Conservation (phyloP, 768 basidiomycete species). For the Strobilomyces echinocephalus region DNA sequence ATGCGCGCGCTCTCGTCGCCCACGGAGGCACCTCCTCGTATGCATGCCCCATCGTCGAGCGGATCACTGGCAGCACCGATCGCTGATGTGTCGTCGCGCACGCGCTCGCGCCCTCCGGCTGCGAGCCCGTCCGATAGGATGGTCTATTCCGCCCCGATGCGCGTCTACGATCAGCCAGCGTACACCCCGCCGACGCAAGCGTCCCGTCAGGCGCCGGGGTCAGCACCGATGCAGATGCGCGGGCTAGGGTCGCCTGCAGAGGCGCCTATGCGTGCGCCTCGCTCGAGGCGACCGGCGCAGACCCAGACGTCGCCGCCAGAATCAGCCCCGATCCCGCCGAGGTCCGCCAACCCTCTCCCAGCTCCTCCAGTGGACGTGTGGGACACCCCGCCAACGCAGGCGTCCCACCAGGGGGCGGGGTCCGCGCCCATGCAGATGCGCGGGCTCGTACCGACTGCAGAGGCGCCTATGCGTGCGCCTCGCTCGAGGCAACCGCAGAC, state of each 20-base stretch:
- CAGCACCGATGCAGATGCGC: conserved; percentile 4
- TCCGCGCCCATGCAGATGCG: conserved; percentile 4
- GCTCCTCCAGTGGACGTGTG: conserved; percentile 58
- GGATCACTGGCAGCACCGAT: no score
- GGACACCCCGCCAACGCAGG: conserved; percentile 7
- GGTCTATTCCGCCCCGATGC: conserved; percentile 3
- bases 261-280: neutral
- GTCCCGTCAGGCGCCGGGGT: conserved; percentile 10
- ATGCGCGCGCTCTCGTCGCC: neutral
- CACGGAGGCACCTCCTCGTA: neutral
- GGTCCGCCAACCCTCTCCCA: conserved; percentile 54
- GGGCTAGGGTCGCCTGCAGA: neutral
- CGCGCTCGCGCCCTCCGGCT: neutral
- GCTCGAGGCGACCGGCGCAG: no score
- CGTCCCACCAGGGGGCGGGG: conserved; percentile 9
- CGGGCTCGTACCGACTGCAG: neutral
- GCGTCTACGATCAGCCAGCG: no score
- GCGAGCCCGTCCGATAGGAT: conserved; percentile 9
- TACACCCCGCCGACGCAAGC: neutral
- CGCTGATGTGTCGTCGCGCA: no score
- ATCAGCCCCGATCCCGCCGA: neutral
- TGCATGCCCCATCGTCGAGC: neutral
- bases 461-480: neutral
- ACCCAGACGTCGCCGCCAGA: neutral
- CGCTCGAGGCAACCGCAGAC: no score